Base-by-base conservation (phyloP, 2,329 filamentous ascomycete genomes). In the Clonostachys byssicola region DNA sequence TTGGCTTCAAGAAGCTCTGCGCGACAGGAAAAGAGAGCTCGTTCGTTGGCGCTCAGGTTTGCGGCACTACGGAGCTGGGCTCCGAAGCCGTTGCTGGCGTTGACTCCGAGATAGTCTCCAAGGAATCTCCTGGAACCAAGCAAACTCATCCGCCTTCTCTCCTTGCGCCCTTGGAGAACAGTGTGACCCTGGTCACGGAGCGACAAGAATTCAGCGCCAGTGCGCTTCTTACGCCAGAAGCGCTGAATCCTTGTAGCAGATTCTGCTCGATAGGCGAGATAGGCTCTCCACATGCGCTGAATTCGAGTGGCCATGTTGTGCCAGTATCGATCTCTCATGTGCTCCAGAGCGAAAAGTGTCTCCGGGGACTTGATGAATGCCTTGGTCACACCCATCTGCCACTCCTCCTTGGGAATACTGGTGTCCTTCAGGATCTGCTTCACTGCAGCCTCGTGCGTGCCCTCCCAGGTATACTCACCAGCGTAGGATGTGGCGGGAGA, bases 301-400 rank as follows among this genome's bases (percentile, higher is more conserved):
- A 99, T 97, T 49, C 94, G 84, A 50, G 92, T 95, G 5, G 94
- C 94, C 94, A 99, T 97, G 70, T 97, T 99, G 68, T 97, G 92
- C 92, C 92, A 97, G 69, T 97, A 99, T 48, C 89, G 80, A 64
- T 99, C 94, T 62, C 94, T 83, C 92, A 99, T 97, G 49, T 95
- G 92, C 67, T 99, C 94, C 12, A 99, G 75, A 3, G 94, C 94
- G 61, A 99, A 99, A 3, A 99, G 73, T 0, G 94, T 99, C 68
- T 99, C 94, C 1, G 94, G 94, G 0, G 94, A 92, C 69, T 99
- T 97, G 73, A 99, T 95, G 61, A 99, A 99, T 5, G 91, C 92
- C 69, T 97, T 99, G 1, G 89, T 92, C 6, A 94, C 88, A 70
- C 94, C 94, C 78, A 99, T 88, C 68, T 99, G 94, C 77, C 90